These are phyloP conservation scores for Pyricularia grisea DNA, from an alignment of 2,329 filamentous ascomycete genomes.

Conservation along the genomic window DNA sequence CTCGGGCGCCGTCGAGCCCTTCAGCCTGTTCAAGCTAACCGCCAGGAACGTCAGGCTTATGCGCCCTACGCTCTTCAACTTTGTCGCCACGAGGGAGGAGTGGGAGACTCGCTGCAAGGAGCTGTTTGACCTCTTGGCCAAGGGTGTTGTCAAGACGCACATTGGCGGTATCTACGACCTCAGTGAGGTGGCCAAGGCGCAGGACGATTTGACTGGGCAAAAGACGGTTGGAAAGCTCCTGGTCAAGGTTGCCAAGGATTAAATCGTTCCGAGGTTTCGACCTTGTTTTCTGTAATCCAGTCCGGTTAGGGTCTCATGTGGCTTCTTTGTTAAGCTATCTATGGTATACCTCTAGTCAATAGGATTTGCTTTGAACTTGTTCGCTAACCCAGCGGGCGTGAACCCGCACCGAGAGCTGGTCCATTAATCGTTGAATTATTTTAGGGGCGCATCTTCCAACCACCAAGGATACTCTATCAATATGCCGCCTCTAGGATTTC, in stretches of 20 bases:
- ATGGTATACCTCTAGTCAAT: neutral
- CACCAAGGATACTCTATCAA: neutral
- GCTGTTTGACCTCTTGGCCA: conserved; percentile 12
- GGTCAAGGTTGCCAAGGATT: conserved; percentile 5
- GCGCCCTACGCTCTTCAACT: conserved; percentile 65
- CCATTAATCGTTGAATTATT: neutral
- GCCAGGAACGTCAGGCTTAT: conserved; percentile 70
- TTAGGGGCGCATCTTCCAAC: neutral
- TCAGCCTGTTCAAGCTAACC: conserved; percentile 44
- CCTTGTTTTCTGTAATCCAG: neutral
- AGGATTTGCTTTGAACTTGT: neutral
- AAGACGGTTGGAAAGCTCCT: conserved; percentile 14
- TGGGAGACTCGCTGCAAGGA: conserved; percentile 36
- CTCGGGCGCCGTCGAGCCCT: conserved; percentile 60
- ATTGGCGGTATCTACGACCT: conserved; percentile 12
- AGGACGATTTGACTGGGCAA: conserved; percentile 12
- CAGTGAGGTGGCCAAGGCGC: conserved; percentile 9
- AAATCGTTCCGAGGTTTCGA: neutral
- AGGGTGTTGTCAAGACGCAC: conserved; percentile 10
- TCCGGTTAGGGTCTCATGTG: neutral
- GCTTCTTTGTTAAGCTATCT: neutral
- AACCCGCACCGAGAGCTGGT: neutral
- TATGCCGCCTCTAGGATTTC: neutral
- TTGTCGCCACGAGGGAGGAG: conserved; percentile 61
- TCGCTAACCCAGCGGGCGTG: neutral